phyloP scores from a whole-genome alignment of 1,284 basidiomycete genomes.

The Vanrija pseudolonga region DNA sequence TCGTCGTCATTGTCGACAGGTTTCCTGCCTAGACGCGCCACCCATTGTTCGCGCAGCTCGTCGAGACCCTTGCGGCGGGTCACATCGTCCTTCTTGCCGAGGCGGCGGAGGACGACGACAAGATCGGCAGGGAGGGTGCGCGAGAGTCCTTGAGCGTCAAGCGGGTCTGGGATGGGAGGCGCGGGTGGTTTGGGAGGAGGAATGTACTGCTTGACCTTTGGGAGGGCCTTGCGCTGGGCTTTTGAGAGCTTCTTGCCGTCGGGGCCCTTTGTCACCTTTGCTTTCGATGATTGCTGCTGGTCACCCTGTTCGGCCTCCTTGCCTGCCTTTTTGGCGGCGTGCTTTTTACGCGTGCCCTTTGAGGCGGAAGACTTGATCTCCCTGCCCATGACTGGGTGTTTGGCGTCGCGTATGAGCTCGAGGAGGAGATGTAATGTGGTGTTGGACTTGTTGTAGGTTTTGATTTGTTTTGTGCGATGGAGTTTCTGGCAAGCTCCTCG shows the following conservation, averaged over 20 bases:
- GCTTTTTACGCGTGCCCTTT: conserved; percentile 75
- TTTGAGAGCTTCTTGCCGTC: conserved; percentile 42
- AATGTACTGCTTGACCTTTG: conserved; percentile 69
- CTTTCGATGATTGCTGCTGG: conserved; percentile 3
- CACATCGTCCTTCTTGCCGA: conserved; percentile 87
- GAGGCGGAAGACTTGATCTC: conserved; percentile 57
- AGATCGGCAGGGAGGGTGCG: conserved; percentile 75
- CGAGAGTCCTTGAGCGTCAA: conserved; percentile 80
- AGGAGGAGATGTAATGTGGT: not conserved
- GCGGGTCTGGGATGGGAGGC: conserved; percentile 79
- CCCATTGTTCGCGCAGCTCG: conserved; percentile 70
- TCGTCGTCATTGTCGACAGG: conserved; percentile 51
- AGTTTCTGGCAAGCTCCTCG: no score
- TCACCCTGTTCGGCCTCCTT: conserved; percentile 26
- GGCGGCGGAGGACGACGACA: conserved; percentile 71
- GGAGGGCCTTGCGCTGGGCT: conserved; percentile 48
- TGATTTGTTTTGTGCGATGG: no score
- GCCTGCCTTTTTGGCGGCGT: conserved; percentile 33
- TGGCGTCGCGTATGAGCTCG: no score
- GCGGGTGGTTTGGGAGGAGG: conserved; percentile 84
- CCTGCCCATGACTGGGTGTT: no score
- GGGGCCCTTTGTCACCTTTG: conserved; percentile 1
- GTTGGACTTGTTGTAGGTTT: no score
- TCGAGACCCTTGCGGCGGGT: conserved; percentile 85
- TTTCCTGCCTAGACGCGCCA: conserved; percentile 50